phyloP scores from a whole-genome alignment of 805 yeast genomes.

The Metschnikowia noctiluminum region DNA sequence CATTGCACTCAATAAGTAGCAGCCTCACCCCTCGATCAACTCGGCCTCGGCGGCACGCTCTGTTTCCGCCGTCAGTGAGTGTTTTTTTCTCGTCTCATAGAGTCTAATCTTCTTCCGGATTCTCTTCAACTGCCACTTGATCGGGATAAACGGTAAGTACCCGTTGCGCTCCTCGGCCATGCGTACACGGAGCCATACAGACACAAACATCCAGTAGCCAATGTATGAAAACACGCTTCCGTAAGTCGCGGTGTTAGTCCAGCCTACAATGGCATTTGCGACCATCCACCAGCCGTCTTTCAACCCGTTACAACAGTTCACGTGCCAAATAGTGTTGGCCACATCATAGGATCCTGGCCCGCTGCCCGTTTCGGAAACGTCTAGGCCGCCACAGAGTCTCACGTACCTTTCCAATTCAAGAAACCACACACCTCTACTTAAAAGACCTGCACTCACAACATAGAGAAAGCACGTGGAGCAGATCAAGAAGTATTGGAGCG shows the following conservation, averaged over 20 bases:
- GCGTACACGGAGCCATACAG: conserved; percentile 27
- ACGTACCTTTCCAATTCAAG: conserved; percentile 40
- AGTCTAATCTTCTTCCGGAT: conserved; percentile 38
- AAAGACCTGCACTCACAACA: conserved; percentile 43
- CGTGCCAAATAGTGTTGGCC: conserved; percentile 42
- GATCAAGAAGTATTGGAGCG: conserved; percentile 41
- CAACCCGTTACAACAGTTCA: conserved; percentile 44
- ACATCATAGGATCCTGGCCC: conserved; percentile 47
- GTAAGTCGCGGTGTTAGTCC: conserved; percentile 46
- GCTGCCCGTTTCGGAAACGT: conserved; percentile 42
- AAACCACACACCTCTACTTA: conserved; percentile 44
- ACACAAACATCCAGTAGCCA: conserved; percentile 36
- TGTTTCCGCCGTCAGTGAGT: conserved; percentile 1
- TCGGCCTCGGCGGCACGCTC: conserved; percentile 17
- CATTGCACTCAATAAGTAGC: too few species aligned
- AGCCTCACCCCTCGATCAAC: conserved; percentile 2
- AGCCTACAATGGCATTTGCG: conserved; percentile 42
- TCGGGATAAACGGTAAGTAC: conserved; percentile 47
- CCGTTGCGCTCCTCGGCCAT: conserved; percentile 39
- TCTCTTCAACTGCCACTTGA: conserved; percentile 54
- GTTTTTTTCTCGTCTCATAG: conserved; percentile 14
- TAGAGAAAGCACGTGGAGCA: conserved; percentile 40
- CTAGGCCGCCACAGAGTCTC: conserved; percentile 38
- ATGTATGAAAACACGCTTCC: conserved; percentile 39
- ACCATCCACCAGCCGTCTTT: conserved; percentile 48